Evolutionary conservation across 495 filamentous ascomycete genomes (phyloP).

Genomic region (Penicillium taxi): DNA sequence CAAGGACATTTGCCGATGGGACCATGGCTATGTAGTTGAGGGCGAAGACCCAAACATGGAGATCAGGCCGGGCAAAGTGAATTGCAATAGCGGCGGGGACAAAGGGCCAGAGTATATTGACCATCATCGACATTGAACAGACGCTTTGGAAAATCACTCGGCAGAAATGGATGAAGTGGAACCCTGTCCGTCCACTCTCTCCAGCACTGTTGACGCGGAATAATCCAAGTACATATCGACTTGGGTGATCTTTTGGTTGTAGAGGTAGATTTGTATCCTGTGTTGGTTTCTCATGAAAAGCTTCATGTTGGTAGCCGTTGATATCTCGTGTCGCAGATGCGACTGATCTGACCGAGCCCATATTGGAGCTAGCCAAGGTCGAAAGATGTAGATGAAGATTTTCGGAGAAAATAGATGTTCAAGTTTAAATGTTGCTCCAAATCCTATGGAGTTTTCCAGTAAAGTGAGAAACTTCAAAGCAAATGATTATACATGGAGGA

Average conservation of each 20-base stretch:
- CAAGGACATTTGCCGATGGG: conserved; percentile 78
- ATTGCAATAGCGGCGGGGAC: conserved; percentile 60
- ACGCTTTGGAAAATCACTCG: conserved; percentile 52
- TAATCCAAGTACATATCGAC: conserved; percentile 13
- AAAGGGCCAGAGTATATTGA: conserved; percentile 70
- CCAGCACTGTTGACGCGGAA: conserved; percentile 51
- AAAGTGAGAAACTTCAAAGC: no score
- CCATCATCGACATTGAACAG: conserved; percentile 46
- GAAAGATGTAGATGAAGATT: no score
- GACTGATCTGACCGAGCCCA: conserved; percentile 16
- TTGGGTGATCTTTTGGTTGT: conserved; percentile 17
- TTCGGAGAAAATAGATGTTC: background rate
- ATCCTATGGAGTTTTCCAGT: no score
- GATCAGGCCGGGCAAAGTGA: conserved; percentile 53
- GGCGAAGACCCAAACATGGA: conserved; percentile 57
- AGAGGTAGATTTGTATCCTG: conserved; percentile 21
- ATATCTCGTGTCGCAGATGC: conserved; percentile 5
- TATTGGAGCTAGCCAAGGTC: conserved; percentile 1
- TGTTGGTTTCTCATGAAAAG: conserved; percentile 11
- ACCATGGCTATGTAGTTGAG: conserved; percentile 79
- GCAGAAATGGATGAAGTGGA: conserved; percentile 54
- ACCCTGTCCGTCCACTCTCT: conserved; percentile 54
- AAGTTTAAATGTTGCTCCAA: background rate
- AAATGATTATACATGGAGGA: no score
- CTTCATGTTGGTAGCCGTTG: background rate